These are phyloP conservation scores for Erysimum cheiri DNA, from an alignment of 441 rosid species.

Conservation along the genomic window DNA sequence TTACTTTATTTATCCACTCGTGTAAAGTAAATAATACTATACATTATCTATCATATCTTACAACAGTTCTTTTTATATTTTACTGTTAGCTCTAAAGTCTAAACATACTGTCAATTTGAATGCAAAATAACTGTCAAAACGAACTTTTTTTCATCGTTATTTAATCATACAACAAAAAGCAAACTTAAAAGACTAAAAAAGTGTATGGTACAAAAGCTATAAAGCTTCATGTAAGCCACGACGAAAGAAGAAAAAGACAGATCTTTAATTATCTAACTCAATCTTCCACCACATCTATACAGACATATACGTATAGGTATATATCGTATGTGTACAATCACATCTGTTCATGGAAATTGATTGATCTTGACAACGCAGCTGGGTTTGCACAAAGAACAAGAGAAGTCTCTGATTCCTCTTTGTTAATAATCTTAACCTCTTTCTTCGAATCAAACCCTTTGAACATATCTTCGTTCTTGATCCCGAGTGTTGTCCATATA, in stretches of 20 bases:
- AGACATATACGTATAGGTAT: neutral
- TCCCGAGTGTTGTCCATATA: conserved; percentile 89
- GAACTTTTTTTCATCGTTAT: conserved; percentile 13
- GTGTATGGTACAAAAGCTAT: conserved; percentile 20
- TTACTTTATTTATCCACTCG: conserved; percentile 20
- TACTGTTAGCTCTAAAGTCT: neutral
- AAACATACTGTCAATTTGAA: neutral
- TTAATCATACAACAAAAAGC: conserved; percentile 17
- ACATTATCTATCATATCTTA: neutral
- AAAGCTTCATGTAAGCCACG: conserved; percentile 17
- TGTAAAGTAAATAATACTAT: neutral
- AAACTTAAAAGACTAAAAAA: conserved; percentile 10
- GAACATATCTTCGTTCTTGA: conserved; percentile 73
- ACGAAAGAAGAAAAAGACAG: conserved; percentile 19
- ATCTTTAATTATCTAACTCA: neutral
- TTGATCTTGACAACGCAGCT: conserved; percentile 83
- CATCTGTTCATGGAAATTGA: conserved; percentile 67
- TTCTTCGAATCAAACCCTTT: conserved; percentile 60
- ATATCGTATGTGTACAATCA: conserved; percentile 31
- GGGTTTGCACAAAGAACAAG: conserved; percentile 70
- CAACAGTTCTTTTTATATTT: neutral
- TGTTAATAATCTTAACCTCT: conserved; percentile 52
- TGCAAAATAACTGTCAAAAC: conserved; percentile 18
- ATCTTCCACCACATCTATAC: conserved; percentile 13
- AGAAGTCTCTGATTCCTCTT: conserved; percentile 47